Evolutionary conservation across 345 rosid genomes (phyloP).

Genomic region (Psidium friedrichsthalianum): DNA sequence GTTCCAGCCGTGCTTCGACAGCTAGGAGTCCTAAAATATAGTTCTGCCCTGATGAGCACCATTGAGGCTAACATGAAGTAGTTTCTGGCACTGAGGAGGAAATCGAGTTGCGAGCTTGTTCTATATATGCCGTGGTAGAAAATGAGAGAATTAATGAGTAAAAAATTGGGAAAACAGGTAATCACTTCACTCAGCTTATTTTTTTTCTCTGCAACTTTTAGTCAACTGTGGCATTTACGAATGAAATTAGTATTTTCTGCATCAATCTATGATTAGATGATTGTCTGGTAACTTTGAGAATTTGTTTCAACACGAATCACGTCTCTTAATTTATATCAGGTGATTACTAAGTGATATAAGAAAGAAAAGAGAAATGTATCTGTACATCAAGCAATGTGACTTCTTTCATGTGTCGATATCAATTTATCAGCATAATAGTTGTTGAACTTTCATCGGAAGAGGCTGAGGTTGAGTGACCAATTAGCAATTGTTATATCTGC

Average conservation of each 20-base stretch:
- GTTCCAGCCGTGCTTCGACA: conserved; percentile 69
- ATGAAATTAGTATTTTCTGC: not conserved
- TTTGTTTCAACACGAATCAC: not conserved
- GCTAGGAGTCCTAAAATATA: conserved; percentile 67
- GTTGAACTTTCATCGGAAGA: not conserved
- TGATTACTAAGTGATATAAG: not conserved
- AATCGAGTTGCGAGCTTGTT: conserved; percentile 73
- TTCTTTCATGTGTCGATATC: not conserved
- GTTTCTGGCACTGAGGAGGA: conserved; percentile 74
- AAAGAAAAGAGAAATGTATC: not conserved
- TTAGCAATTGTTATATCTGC: not conserved
- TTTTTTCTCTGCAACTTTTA: not conserved
- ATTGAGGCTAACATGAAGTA: conserved; percentile 41
- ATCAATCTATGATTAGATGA: not conserved
- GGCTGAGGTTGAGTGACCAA: not conserved
- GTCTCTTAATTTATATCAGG: not conserved
- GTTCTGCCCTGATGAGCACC: conserved; percentile 33
- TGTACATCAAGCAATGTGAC: not conserved
- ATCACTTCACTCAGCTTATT: not conserved
- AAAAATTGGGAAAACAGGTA: conserved; percentile 62
- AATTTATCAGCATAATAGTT: not conserved
- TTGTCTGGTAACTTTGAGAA: not conserved
- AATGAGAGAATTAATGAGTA: conserved; percentile 46
- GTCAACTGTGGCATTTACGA: not conserved
- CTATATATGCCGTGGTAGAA: conserved; percentile 77